Base-by-base conservation (phyloP, 1,139 yeast genomes). In the Hansenula lynferdii region DNA sequence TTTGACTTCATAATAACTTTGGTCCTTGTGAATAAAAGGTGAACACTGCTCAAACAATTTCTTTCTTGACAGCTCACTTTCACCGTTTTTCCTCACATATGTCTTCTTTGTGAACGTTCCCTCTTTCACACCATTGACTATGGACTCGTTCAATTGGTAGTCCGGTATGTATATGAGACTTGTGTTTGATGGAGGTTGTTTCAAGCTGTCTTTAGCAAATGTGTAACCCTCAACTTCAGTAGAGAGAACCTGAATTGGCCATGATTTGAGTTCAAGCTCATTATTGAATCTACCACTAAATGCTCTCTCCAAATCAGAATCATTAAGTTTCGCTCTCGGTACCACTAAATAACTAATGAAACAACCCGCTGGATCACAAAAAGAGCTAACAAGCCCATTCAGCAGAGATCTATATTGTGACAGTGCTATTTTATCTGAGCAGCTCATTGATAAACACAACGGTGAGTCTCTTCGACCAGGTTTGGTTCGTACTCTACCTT, bases 381-480 rank as follows among this genome's bases (percentile, higher is more conserved):
- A 44, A 2, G 51, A 49, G 34, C 73, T 63, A 2, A 75, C 70
- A 5, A 80, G 55, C 4, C 78, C 60, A 45, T 72, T 76, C 28
- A 80, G 60, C 4, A 86, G 42, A 0, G 96, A 89, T 0, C 72
- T 66, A 28, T 67, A 62, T 55, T 86, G 96, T 40, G 72, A 70
- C 36, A 80, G 43, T 30, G 86, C 72, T 22, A 90, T 56, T 53
- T 90, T 90, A 57, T 90, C 97, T 1, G 95, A 79, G 57, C 97
- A 90, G 0, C 96, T 85, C 55, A 89, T 90, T 31, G 95, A 84
- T 31, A 72, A 60, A 0, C 95, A 75, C 3, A 78, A 46, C 2
- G 73, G 68, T 3, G 96, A 82, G 55, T 90, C 97, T 15, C 69
- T 58, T 38, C 97, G 61, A 2, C 97, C 98, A 0, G 97, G 98